Evolutionary conservation across 1,284 basidiomycete species (phyloP), one percentile per base, ranked within the genome.

Genomic region (Malassezia obtusa): DNA sequence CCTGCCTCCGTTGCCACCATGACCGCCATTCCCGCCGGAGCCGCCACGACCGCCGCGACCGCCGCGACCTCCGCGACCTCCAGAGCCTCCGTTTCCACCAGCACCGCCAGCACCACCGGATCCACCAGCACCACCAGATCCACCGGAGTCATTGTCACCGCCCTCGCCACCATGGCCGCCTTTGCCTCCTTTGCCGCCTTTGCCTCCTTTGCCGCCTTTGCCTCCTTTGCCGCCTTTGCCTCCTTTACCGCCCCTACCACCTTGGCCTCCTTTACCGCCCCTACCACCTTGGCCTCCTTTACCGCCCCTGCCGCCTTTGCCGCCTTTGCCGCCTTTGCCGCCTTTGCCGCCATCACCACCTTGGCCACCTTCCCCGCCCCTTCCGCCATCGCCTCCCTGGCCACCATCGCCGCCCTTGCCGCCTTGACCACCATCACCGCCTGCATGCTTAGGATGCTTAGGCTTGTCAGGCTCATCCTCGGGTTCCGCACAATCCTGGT

Each of bases 321-420:
- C 49, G 14, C 45, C 45, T 15, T 45, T 22, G 24, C 49, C 49
- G 11, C 43, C 43, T 10, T 30, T 32, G 35, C 44, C 50, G 9
- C 41, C 50, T 19, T 41, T 35, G 24, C 39, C 49, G 33, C 33
- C 45, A 14, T 45, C 33, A 11, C 31, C 44, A 22, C 44, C 44
- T 4, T 21, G 6, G 17, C 22, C 37, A 7, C 37, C 37, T 4
- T 39, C 11, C 24, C 25, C 39, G 33, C 33, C 45, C 6, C 33
- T 45, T 4, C 31, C 44, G 14, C 44, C 44, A 11, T 21, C 17
- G 17, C 22, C 37, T 22, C 37, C 37, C 6, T 39, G 8, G 39
- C 25, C 39, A 10, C 33, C 32, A 15, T 47, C 37, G 17, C 45
- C 45, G 4, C 45, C 45, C 15, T 36, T 36, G 33, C 33, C 45